These are phyloP conservation scores for Pyrrhoderma noxium DNA, from an alignment of 1,284 basidiomycete species.

Conservation along the genomic window DNA sequence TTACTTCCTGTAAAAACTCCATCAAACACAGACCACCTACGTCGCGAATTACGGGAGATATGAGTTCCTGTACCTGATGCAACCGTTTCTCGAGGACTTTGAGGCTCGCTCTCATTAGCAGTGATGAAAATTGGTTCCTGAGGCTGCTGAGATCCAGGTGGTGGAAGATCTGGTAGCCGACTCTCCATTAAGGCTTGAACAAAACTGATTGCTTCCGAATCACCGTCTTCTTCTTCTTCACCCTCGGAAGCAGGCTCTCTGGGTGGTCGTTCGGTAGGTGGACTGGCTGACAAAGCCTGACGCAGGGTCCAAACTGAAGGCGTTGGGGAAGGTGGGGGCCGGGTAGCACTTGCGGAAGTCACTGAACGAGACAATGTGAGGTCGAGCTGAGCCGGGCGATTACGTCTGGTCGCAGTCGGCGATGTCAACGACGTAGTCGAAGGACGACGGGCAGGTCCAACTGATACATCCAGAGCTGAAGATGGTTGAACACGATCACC, in stretches of 20 bases:
- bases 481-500: conserved; percentile 3
- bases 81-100: conserved; percentile 11
- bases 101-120: conserved; percentile 7
- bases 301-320: conserved; percentile 57
- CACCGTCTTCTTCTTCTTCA: conserved; percentile 40
- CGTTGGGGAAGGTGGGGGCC: conserved; percentile 45
- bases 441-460: conserved; percentile 6
- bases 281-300: conserved; percentile 39
- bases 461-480: conserved; percentile 1
- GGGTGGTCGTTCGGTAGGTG: conserved; percentile 15
- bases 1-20: conserved; percentile 30
- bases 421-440: conserved; percentile 7
- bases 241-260: conserved; percentile 27
- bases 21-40: conserved; percentile 42
- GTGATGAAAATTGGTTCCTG: conserved; percentile 56
- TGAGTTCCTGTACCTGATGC: not conserved
- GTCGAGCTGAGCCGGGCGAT: conserved; percentile 20
- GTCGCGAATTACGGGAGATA: conserved; percentile 15
- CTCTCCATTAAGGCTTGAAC: conserved; percentile 70
- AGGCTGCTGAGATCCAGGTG: conserved; percentile 51
- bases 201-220: conserved; percentile 56
- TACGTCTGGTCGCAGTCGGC: conserved; percentile 7
- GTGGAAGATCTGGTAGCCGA: conserved; percentile 64
- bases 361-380: conserved; percentile 12
- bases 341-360: conserved; percentile 19